These are phyloP conservation scores for Penicillium psychrosexuale DNA, from an alignment of 2,329 filamentous ascomycete genomes.

Conservation along the genomic window DNA sequence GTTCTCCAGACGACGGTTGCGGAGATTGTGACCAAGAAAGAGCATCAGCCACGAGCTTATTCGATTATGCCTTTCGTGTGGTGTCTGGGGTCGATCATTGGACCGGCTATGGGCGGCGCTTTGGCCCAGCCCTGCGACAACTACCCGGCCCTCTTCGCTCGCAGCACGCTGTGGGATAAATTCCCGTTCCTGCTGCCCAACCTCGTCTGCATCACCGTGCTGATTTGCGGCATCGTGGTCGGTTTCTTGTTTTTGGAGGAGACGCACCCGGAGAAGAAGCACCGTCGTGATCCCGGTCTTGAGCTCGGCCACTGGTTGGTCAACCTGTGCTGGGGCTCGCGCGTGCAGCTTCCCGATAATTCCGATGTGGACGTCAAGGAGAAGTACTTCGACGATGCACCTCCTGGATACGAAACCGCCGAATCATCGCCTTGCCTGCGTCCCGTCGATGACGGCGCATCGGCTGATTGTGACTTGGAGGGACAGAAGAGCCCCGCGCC, in stretches of 20 bases:
- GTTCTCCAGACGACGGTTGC: slow-evolving; percentile 93
- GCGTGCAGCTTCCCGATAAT: slow-evolving; percentile 38
- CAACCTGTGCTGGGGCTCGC: slow-evolving; percentile 28
- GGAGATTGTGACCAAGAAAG: slow-evolving; percentile 87
- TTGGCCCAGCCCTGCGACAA: slow-evolving; percentile 81
- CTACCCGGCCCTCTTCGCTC: slow-evolving; percentile 70
- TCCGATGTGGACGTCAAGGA: slow-evolving; percentile 43
- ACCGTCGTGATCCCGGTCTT: slow-evolving; percentile 69
- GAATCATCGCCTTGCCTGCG: slow-evolving; percentile 53
- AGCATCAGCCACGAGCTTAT: slow-evolving; percentile 91
- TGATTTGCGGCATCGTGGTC: slow-evolving; percentile 70
- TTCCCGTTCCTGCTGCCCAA: slow-evolving; percentile 93
- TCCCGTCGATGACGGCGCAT: slow-evolving; percentile 30
- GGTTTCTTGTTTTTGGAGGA: slow-evolving; percentile 89
- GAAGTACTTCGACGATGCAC: slow-evolving; percentile 60
- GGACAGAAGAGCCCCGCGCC: slow-evolving; percentile 44
- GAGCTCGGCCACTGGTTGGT: slow-evolving; percentile 72
- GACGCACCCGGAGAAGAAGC: slow-evolving; percentile 80
- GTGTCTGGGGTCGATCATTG: slow-evolving; percentile 94
- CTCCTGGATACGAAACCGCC: slow-evolving; percentile 65
- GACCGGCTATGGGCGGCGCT: slow-evolving; percentile 84
- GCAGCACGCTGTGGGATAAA: slow-evolving; percentile 73
- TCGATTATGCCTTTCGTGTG: slow-evolving; percentile 98
- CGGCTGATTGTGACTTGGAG: slow-evolving; percentile 41
- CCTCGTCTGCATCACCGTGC: slow-evolving; percentile 78